A percentile compares a stretch with the other conserved stretches of the same genome.
Evolutionary conservation across 2,329 filamentous ascomycete species (phyloP).

Genomic region (Beauveria bassiana): DNA sequence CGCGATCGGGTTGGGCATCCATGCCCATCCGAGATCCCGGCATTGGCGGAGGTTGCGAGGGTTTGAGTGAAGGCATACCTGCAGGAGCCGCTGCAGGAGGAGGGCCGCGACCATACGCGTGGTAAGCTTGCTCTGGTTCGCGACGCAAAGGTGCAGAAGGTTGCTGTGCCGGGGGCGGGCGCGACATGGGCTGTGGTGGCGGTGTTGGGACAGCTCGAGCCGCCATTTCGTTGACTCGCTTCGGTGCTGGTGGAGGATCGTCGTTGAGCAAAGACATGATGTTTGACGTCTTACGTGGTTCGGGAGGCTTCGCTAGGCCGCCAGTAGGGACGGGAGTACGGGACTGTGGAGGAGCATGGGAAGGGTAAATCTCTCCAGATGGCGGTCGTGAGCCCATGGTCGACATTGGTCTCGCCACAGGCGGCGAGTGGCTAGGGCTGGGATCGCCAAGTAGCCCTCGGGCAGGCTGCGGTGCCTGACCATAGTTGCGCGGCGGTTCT

Average conservation of each 20-base stretch:
- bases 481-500: conserved; percentile 35
- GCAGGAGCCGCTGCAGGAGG: conserved; percentile 28
- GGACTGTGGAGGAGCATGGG: conserved; percentile 23
- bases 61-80: conserved; percentile 49
- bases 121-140: conserved; percentile 41
- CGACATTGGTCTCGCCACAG: conserved; percentile 31
- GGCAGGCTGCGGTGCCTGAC: conserved; percentile 27
- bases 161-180: conserved; percentile 30
- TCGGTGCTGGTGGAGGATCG: conserved; percentile 44
- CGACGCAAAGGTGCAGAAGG: conserved; percentile 38
- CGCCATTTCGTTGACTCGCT: conserved; percentile 43
- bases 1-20: conserved; percentile 31
- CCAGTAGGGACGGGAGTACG: conserved; percentile 19
- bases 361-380: conserved; percentile 23
- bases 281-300: conserved; percentile 52
- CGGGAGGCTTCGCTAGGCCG: conserved; percentile 34
- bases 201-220: conserved; percentile 41
- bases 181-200: conserved; percentile 39
- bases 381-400: conserved; percentile 19
- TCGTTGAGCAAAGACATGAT: conserved; percentile 58
- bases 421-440: conserved; percentile 29
- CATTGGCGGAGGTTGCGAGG: conserved; percentile 40
- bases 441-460: conserved; percentile 34
- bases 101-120: conserved; percentile 32
- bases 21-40: conserved; percentile 34